Evolutionary conservation across 1,139 yeast genomes (phyloP), one percentile per base, ranked within the genome.

Genomic region (Yamadazyma buinensis): DNA sequence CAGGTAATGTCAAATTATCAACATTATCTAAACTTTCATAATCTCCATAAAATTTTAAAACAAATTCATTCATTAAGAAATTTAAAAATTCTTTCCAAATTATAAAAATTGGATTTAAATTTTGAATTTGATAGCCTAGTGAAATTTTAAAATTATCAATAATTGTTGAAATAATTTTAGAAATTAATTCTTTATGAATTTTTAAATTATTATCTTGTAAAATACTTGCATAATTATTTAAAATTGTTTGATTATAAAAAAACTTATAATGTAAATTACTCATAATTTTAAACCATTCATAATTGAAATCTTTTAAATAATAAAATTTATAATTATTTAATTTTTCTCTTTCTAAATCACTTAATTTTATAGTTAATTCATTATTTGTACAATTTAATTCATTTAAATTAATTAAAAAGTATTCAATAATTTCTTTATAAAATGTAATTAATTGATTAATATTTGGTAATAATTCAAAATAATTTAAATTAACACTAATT

Each of bases 381-480:
- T 24, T 12, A 4, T 24, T 18, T 46, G 46, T 27, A 43, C 48
- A 36, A 32, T 43, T 29, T 29, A 54, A 38, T 8, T 44, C 41
- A 32, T 41, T 43, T 17, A 61, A 37, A 28, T 61, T 52, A 31
- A 51, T 47, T 28, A 64, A 47, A 22, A 58, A 46, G 36, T 56
- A 56, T 30, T 63, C 69, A 27, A 61, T 29, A n/a, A 59, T 35
- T 26, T 60, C 65, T 27, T 46, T 37, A 34, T 59, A 58, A 32
- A 61, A 56, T 7, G 43, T 37, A 28, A 48, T 48, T 26, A 57
- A 41, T 28, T 53, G 54, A 21, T 42, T 40, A 24, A 59, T 43
- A n/a, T 54, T 46, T 2, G 72, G 72, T 30, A 66, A 44, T 28
- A 50, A 39, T 13, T 56, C 61, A 38, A 52, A 55, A 40, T 51